Conservation (phyloP, 768 basidiomycete genomes). For the Mycena haematopus region DNA sequence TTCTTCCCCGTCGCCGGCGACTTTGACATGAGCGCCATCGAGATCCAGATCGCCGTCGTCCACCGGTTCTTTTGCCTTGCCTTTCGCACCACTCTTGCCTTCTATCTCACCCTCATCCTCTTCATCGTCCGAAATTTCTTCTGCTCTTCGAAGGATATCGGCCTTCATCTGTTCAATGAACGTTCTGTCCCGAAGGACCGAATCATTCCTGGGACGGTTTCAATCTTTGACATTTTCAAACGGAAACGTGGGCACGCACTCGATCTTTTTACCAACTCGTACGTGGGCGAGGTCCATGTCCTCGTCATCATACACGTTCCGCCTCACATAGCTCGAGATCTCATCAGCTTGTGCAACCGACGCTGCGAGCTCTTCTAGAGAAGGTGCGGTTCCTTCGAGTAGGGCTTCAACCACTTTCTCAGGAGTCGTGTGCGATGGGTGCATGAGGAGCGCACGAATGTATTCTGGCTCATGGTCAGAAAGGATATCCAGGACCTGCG, state of each 20-base stretch:
- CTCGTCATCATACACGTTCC: constrained; percentile 81
- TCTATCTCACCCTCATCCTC: constrained; percentile 55
- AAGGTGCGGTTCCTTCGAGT: constrained; percentile 74
- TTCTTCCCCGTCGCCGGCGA: constrained; percentile 66
- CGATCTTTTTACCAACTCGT: constrained; percentile 67
- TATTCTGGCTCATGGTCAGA: constrained; percentile 65
- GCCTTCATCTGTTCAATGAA: constrained; percentile 81
- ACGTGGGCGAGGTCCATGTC: constrained; percentile 67
- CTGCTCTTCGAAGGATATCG: constrained; percentile 79
- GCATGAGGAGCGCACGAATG: constrained; percentile 60
- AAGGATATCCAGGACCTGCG: constrained; percentile 79
- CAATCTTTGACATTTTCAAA: constrained; percentile 10
- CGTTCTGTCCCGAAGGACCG: constrained; percentile 58
- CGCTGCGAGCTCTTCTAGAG: constrained; percentile 34
- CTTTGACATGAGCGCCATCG: constrained; percentile 48
- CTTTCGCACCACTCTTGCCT: constrained; percentile 35
- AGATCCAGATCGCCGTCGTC: constrained; percentile 64
- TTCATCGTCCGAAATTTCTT: constrained; percentile 68
- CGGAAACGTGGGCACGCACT: constrained; percentile 42
- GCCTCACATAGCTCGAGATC: constrained; percentile 46
- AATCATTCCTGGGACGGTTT: constrained; percentile 42
- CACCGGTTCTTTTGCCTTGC: constrained; percentile 33
- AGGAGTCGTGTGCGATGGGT: constrained; percentile 56
- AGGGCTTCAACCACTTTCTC: constrained; percentile 74
- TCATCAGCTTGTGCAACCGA: constrained; percentile 34